Conservation (phyloP, 2,329 filamentous ascomycete genomes). For the Bisporella sp. region DNA sequence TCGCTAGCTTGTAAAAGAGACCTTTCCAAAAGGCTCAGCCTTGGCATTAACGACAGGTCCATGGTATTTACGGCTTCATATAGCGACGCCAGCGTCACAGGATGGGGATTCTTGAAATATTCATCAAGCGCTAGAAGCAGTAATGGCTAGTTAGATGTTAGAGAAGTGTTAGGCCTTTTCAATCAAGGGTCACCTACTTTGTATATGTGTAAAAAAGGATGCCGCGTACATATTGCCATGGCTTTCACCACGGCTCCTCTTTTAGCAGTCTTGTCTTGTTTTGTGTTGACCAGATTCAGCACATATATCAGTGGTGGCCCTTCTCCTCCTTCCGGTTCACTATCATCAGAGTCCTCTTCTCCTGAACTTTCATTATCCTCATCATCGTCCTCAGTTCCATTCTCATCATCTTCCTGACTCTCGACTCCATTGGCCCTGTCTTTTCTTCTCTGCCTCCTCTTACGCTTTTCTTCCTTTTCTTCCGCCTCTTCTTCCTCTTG, state of each 20-base stretch:
- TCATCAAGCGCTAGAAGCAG: constrained; percentile 87
- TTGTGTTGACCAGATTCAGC: constrained; percentile 94
- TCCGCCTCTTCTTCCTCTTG: constrained; percentile 76
- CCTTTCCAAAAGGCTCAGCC: constrained; percentile 73
- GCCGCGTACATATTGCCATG: constrained; percentile 97
- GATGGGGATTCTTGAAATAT: constrained; percentile 87
- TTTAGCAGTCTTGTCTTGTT: constrained; percentile 88
- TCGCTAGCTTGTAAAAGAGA: constrained; percentile 84
- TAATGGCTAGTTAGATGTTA: constrained; percentile 55
- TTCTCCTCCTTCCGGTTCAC: constrained; percentile 64
- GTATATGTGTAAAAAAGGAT: constrained; percentile 97
- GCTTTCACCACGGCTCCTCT: constrained; percentile 93
- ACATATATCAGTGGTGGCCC: constrained; percentile 95
- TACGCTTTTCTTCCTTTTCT: constrained; percentile 46
- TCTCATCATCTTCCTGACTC: constrained; percentile 37
- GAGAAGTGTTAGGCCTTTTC: constrained; percentile 4
- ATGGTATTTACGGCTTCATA: constrained; percentile 94
- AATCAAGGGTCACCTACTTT: constrained; percentile 56
- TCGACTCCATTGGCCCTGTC: constrained; percentile 43
- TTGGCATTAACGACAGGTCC: constrained; percentile 92
- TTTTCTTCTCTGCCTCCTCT: constrained; percentile 43
- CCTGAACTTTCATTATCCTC: constrained; percentile 41
- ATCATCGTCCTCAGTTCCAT: constrained; percentile 42
- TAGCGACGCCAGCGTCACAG: constrained; percentile 79
- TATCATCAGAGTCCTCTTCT: constrained; percentile 45